Evolutionary conservation across 2,329 filamentous ascomycete species (phyloP).

Genomic region (Penicillium italicum): DNA sequence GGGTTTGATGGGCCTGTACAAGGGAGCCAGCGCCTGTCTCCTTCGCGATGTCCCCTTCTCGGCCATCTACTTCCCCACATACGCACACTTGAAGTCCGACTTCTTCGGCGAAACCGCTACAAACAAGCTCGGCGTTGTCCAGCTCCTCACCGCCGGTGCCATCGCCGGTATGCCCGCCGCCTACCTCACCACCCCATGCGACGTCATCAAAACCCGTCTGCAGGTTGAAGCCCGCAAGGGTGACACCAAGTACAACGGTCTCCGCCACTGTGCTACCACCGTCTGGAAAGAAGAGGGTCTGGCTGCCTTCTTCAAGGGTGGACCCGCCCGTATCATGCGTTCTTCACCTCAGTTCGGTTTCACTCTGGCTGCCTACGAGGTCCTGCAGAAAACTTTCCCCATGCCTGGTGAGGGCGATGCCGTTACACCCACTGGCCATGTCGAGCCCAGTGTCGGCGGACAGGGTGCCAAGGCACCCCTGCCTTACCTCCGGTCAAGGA

Average conservation of each 20-base stretch:
- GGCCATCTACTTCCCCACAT: conserved; percentile 97
- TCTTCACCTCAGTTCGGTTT: conserved; percentile 98
- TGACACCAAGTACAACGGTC: conserved; percentile 78
- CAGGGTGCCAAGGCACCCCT: conserved; percentile 61
- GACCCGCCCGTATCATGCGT: conserved; percentile 87
- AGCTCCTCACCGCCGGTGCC: conserved; percentile 89
- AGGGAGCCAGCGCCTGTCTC: conserved; percentile 90
- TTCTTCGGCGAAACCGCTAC: conserved; percentile 84
- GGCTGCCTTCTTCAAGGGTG: conserved; percentile 97
- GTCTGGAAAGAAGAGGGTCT: conserved; percentile 90
- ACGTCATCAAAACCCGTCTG: conserved; percentile 98
- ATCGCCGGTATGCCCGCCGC: conserved; percentile 89
- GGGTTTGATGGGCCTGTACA: conserved; percentile 91
- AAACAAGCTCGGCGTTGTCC: conserved; percentile 83
- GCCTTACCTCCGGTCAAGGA: conserved; percentile 70
- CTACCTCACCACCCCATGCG: conserved; percentile 94
- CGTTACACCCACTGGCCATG: conserved; percentile 55
- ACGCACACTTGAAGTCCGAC: conserved; percentile 90
- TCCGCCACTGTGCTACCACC: conserved; percentile 79
- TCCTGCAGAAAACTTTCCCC: conserved; percentile 77
- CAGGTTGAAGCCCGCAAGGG: conserved; percentile 98
- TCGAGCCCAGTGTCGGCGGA: conserved; percentile 62
- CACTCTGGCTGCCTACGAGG: conserved; percentile 91
- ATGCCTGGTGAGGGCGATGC: conserved; percentile 63
- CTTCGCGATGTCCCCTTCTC: conserved; percentile 97